phyloP scores from a whole-genome alignment of 768 basidiomycete species.

The Mycena galericulata region DNA sequence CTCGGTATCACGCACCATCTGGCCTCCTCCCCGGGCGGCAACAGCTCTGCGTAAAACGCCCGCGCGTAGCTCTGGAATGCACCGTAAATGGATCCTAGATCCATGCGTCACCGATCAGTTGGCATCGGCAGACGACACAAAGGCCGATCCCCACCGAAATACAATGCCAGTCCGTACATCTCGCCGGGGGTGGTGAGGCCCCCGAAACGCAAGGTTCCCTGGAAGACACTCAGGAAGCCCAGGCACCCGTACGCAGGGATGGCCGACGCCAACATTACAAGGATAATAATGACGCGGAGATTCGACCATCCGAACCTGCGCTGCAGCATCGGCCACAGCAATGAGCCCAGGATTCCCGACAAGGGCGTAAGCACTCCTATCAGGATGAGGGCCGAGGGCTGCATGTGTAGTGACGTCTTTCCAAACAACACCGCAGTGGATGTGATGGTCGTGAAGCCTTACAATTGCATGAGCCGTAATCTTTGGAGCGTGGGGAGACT shows the following conservation, averaged over 20 bases:
- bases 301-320: constrained; percentile 74
- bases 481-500: constrained; percentile 32
- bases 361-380: constrained; percentile 84
- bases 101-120: background rate
- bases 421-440: constrained; percentile 93
- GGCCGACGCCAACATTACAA: constrained; percentile 73
- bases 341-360: constrained; percentile 85
- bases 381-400: constrained; percentile 79
- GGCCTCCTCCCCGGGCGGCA: constrained; percentile 91
- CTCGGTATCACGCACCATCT: constrained; percentile 69
- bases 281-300: constrained; percentile 69
- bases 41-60: constrained; percentile 87
- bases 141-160: constrained; percentile 71
- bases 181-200: constrained; percentile 84
- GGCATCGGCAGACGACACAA: background rate
- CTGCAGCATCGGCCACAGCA: constrained; percentile 85
- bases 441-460: constrained; percentile 93
- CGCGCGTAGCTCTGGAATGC: constrained; percentile 93
- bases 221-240: constrained; percentile 74
- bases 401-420: constrained; percentile 89
- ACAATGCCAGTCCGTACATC: constrained; percentile 86
- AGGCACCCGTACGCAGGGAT: constrained; percentile 88
- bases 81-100: constrained; percentile 78
- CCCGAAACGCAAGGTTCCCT: constrained; percentile 63
- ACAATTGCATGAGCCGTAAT: background rate